Base-by-base conservation (phyloP, 352 stramenopile genomes). In the Globisporangium mamillatum region DNA sequence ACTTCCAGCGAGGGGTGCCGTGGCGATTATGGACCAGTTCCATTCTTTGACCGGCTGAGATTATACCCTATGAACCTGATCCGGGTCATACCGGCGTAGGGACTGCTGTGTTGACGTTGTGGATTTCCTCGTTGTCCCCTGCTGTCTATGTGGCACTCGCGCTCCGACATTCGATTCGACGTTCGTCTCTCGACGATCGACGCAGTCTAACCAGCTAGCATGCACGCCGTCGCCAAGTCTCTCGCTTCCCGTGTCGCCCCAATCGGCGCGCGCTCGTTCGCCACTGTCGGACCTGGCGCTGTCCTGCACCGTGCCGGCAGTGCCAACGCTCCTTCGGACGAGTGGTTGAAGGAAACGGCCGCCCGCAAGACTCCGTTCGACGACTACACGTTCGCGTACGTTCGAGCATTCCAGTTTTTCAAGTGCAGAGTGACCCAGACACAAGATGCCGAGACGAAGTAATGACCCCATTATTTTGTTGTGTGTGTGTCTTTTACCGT, bases 21-120 rank as follows among this genome's bases (percentile, higher is more conserved):
- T 76, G 75, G 64, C 68, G 67, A 62, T 60, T 64, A 77, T 79
- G 75, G 74, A 82, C 74, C 22, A 86, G 77, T 78, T 80, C 73
- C 70, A 80, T 81, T 66, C n/a, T 48, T 61, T 73, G 66, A 76
- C 73, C 75, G 75, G 79, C 79, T 86, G 79, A 86, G 79, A 86
- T 84, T 62, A 86, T 81, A 86, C 79, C 76, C 79, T 86, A 81
- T 70, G 73, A 83, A 86, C 79, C 79, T 86, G 79, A 86, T 86
- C 79, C 79, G 79, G 79, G 64, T 84, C 67, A 75, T 75, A 86
- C 79, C 79, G 79, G 79, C 79, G 79, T 72, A 86, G 79, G 79
- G 79, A 86, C 75, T 83, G 77, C 77, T 84, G 75, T 77, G 69
- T 79, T 82, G 75, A 81, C 72, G 50, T 64, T 72, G 61, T 67